Base-by-base conservation (phyloP, 2,329 filamentous ascomycete species). In the Aspergillus calidoustus region DNA sequence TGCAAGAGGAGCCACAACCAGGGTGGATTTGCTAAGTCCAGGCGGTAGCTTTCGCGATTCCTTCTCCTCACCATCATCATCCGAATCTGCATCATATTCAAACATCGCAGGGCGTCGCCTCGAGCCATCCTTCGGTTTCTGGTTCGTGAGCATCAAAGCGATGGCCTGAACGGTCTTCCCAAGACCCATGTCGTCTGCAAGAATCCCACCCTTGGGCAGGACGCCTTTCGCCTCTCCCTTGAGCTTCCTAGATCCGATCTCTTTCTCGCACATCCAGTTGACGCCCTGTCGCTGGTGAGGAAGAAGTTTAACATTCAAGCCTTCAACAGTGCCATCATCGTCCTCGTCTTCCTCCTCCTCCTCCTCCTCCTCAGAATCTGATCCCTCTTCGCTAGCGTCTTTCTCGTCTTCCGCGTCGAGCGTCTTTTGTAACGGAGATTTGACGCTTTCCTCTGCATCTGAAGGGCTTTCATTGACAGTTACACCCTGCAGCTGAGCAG, bases 141-240 rank as follows among this genome's bases (percentile, higher is more conserved):
- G 86, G 71, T 98, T 97, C 59, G 85, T 90, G 43, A 99, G 83
- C 47, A 99, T 90, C 34, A 98, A 83, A 1, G 94, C 89, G 60
- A 99, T 91, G 1, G 93, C 92, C 78, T 99, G 95, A 15, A 99
- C 86, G 0, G 95, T 99, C 82, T 99, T 99, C 61, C 95, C 95
- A 15, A 98, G 82, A 67, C 94, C 94, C 94, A 98, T 81, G 74
- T 99, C 95, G 71, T 99, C 95, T 19, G 95, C 95, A 41, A 99
- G 84, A 65, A 99, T 96, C 19, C 95, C 95, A 41, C 95, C 95
- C 69, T 96, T 95, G 31, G 94, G 93, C 9, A 96, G 85, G 1
- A 87, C 83, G 4, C 85, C 86, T 62, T 91, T 91, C 69, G 89
- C 90, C 80, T 95, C 83, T 4, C 85, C 86, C 62, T 91, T 91